Evolutionary conservation across 768 basidiomycete genomes (phyloP).

Genomic region (Trametes elegans): DNA sequence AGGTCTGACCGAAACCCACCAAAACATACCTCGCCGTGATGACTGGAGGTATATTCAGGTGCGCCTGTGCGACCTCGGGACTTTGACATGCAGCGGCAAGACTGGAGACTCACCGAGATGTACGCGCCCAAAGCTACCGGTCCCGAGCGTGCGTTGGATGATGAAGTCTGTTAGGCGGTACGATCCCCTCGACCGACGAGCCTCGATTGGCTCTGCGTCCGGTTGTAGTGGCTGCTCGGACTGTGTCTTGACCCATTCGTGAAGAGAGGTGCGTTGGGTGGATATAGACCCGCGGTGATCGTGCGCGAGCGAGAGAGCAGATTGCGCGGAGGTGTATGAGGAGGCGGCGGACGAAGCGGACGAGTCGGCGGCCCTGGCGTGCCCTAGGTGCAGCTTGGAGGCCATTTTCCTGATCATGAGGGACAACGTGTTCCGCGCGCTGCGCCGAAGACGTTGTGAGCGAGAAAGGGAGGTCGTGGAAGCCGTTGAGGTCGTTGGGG

Average conservation of each 20-base stretch:
- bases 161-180: constrained; percentile 77
- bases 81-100: neutral
- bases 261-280: constrained; percentile 58
- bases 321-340: constrained; percentile 15
- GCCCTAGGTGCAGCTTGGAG: constrained; percentile 28
- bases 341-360: constrained; percentile 24
- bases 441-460: constrained; percentile 11
- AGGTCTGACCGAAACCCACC: too few species aligned
- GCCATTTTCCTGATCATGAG: constrained; percentile 35
- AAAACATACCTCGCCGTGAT: neutral
- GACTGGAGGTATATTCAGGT: too few species aligned
- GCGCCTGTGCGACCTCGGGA: neutral
- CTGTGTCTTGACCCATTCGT: constrained; percentile 43
- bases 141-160: constrained; percentile 83
- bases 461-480: neutral
- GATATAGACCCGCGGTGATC: constrained; percentile 70
- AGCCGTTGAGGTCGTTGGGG: too few species aligned
- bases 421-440: constrained; percentile 8
- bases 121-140: constrained; percentile 97
- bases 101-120: constrained; percentile 60
- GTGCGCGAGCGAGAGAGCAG: constrained; percentile 14
- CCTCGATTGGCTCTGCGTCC: constrained; percentile 30
- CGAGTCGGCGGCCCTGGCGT: constrained; percentile 15
- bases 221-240: constrained; percentile 34
- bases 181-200: constrained; percentile 55